phyloP scores from a whole-genome alignment of 371 early-diverging fungal genomes.

The Actinomortierella wolfii region DNA sequence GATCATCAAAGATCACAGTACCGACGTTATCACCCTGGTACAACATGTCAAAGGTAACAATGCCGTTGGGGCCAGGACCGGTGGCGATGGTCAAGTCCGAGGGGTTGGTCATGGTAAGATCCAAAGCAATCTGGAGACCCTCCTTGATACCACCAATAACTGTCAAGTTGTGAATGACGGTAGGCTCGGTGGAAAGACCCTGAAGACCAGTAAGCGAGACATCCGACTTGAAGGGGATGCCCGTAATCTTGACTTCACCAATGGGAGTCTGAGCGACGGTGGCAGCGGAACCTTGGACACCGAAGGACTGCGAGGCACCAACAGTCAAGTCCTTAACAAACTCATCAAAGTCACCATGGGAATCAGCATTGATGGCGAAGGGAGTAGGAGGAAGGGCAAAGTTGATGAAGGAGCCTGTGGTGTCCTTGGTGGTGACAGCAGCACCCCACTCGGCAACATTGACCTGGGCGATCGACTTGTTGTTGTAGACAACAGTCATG shows the following conservation, averaged over 20 bases:
- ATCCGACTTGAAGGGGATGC: constrained; percentile 53
- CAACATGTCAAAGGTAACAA: constrained; percentile 48
- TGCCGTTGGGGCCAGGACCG: constrained; percentile 32
- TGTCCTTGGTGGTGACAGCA: constrained; percentile 44
- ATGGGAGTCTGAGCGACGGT: constrained; percentile 54
- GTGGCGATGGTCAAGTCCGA: constrained; percentile 54
- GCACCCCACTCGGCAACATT: constrained; percentile 44
- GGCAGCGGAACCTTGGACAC: constrained; percentile 48
- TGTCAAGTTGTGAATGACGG: constrained; percentile 50
- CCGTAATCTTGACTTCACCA: constrained; percentile 51
- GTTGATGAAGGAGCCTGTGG: constrained; percentile 49
- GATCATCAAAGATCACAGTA: constrained; percentile 43
- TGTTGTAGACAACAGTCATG: constrained; percentile 51
- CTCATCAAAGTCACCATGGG: constrained; percentile 47
- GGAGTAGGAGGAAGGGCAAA: constrained; percentile 36
- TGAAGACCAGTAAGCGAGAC: constrained; percentile 55
- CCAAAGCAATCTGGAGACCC: constrained; percentile 49
- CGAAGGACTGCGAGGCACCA: constrained; percentile 44
- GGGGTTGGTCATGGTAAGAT: constrained; percentile 55
- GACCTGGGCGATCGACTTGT: constrained; percentile 49
- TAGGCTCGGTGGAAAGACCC: constrained; percentile 52
- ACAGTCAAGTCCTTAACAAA: constrained; percentile 50
- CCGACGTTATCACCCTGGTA: constrained; percentile 48
- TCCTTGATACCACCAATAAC: constrained; percentile 54
- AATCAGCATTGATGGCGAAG: constrained; percentile 33